A percentile compares a stretch with the other conserved stretches of the same genome.
Conservation (phyloP, 306 rosid genomes). For the Notholithocarpus densiflorus region DNA sequence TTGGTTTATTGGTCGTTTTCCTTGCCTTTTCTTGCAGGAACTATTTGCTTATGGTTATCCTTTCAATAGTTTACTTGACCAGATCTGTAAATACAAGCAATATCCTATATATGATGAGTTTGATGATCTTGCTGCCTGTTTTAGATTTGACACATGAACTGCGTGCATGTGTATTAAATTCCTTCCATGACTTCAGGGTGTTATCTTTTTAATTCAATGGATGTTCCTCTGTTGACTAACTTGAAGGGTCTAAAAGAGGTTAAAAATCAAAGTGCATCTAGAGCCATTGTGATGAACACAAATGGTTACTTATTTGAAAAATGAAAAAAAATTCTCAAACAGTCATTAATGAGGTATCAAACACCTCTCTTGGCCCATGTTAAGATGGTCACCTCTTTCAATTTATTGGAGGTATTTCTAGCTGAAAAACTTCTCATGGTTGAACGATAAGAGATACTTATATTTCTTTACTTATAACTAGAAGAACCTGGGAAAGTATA, state of each 20-base stretch:
- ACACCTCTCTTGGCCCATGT: background rate
- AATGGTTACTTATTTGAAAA: too few species aligned
- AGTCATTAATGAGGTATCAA: background rate
- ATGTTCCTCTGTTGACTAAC: background rate
- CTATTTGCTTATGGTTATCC: background rate
- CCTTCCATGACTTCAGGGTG: background rate
- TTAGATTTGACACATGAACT: background rate
- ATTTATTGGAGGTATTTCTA: background rate
- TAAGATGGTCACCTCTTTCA: background rate
- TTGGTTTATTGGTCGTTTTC: background rate
- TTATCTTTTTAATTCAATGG: background rate
- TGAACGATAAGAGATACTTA: too few species aligned
- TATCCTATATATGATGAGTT: background rate
- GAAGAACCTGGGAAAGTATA: too few species aligned
- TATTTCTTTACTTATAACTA: too few species aligned
- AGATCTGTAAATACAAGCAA: background rate
- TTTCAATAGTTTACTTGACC: background rate
- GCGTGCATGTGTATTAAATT: background rate
- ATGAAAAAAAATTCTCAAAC: background rate
- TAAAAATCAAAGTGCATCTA: too few species aligned
- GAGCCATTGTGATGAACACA: too few species aligned
- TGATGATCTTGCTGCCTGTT: background rate
- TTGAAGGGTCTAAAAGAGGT: too few species aligned
- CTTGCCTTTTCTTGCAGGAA: background rate
- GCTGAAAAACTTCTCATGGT: too few species aligned